Evolutionary conservation across 2,329 filamentous ascomycete species (phyloP).

Genomic region (Pseudopyricularia cyperi): DNA sequence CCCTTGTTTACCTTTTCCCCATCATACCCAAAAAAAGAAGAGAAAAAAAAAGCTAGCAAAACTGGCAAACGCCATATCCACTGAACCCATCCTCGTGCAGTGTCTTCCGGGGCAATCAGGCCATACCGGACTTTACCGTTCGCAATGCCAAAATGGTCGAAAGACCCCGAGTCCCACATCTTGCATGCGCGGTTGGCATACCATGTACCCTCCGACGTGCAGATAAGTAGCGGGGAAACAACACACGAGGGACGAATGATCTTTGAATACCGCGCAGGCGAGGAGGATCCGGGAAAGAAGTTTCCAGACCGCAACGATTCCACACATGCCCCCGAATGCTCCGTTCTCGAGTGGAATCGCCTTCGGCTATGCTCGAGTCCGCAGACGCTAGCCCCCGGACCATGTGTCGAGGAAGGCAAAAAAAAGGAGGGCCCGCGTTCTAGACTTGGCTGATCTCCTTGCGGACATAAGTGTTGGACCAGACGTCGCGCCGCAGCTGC

Average conservation of each 20-base stretch:
- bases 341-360: too few species aligned
- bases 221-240: too few species aligned
- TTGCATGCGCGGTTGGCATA: too few species aligned
- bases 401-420: neutral
- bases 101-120: neutral
- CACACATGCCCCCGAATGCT: too few species aligned
- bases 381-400: neutral
- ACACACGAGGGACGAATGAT: too few species aligned
- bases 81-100: neutral
- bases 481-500: conserved; percentile 18
- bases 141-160: too few species aligned
- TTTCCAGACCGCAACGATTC: too few species aligned
- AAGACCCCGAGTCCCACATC: too few species aligned
- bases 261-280: too few species aligned
- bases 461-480: conserved; percentile 15
- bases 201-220: too few species aligned
- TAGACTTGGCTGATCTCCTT: neutral
- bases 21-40: neutral
- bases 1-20: too few species aligned
- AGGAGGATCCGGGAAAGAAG: too few species aligned
- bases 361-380: neutral
- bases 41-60: neutral
- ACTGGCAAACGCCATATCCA: neutral
- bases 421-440: neutral
- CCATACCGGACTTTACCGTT: neutral